Evolutionary conservation across 176 grass and related monocot genomes (phyloP).

Genomic region (Aegilops sharonensis): DNA sequence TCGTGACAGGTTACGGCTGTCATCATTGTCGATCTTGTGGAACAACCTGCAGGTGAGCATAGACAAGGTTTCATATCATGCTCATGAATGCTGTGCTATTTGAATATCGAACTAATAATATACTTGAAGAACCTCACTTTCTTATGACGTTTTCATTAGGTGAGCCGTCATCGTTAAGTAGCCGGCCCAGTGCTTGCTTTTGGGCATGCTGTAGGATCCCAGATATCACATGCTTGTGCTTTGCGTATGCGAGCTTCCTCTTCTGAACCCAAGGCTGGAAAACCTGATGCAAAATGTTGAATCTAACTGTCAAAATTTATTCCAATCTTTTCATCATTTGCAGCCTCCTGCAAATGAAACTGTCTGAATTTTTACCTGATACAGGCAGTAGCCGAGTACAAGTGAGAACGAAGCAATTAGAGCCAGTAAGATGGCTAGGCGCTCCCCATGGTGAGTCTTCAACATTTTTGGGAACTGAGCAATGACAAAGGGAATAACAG

Average conservation of each 20-base stretch:
- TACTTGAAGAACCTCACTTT: conserved; percentile 42
- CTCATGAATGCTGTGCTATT: conserved; percentile 17
- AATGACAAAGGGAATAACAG: conserved; percentile 80
- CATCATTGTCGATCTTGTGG: conserved; percentile 57
- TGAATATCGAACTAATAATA: not conserved
- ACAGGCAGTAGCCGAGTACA: conserved; percentile 75
- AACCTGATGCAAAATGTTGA: conserved; percentile 51
- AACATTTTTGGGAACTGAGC: conserved; percentile 84
- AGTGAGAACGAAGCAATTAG: conserved; percentile 60
- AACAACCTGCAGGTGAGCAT: conserved; percentile 60
- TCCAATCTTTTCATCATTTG: not conserved
- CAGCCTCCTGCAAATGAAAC: not conserved
- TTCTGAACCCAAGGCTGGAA: conserved; percentile 96
- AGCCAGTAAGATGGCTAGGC: conserved; percentile 58
- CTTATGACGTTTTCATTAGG: conserved; percentile 54
- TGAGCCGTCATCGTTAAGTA: conserved; percentile 59
- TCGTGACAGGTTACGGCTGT: conserved; percentile 36
- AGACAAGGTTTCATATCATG: conserved; percentile 16
- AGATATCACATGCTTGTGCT: conserved; percentile 96
- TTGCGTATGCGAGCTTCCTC: conserved; percentile 83
- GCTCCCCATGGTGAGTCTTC: conserved; percentile 54
- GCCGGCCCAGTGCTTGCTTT: conserved; percentile 40
- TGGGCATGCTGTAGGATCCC: conserved; percentile 74
- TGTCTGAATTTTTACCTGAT: conserved; percentile 61
- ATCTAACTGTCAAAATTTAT: conserved; percentile 18